These are phyloP conservation scores for Ilyonectria robusta DNA, from an alignment of 2,329 filamentous ascomycete species.

Conservation along the genomic window DNA sequence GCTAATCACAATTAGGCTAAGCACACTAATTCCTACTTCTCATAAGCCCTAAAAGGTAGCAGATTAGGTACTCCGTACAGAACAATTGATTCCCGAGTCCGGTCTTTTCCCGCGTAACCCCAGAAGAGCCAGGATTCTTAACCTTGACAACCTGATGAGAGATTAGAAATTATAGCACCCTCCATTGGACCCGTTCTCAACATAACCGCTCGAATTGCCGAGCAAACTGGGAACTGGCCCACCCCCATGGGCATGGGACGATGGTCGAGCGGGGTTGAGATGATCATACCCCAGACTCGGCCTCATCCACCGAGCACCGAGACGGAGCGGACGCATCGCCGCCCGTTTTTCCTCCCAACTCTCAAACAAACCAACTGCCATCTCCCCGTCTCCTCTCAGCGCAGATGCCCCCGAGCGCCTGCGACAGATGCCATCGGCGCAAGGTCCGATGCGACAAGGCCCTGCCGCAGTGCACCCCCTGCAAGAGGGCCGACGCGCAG, in stretches of 20 bases:
- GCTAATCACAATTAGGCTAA: too few relatives aligned
- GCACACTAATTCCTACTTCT: too few relatives aligned
- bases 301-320: constrained; percentile 33
- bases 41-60: too few relatives aligned
- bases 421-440: constrained; percentile 58
- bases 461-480: constrained; percentile 54
- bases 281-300: constrained; percentile 27
- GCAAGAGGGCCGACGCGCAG: constrained; percentile 50
- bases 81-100: neutral
- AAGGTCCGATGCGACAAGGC: constrained; percentile 59
- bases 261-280: constrained; percentile 32
- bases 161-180: neutral
- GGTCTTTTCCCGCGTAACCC: too few relatives aligned
- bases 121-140: neutral
- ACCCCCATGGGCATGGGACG: constrained; percentile 18
- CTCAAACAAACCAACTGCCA: neutral
- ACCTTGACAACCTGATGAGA: neutral
- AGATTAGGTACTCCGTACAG: too few relatives aligned
- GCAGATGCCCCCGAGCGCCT: constrained; percentile 47
- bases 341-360: neutral
- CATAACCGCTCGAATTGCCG: neutral
- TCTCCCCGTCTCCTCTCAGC: neutral
- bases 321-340: constrained; percentile 26
- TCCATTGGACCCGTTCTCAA: neutral
- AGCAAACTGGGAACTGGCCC: neutral